Percentiles rank a stretch among this genome's conserved stretches.
Evolutionary conservation across 2,329 filamentous ascomycete genomes (phyloP).

Genomic region (Trichophyton rubrum): DNA sequence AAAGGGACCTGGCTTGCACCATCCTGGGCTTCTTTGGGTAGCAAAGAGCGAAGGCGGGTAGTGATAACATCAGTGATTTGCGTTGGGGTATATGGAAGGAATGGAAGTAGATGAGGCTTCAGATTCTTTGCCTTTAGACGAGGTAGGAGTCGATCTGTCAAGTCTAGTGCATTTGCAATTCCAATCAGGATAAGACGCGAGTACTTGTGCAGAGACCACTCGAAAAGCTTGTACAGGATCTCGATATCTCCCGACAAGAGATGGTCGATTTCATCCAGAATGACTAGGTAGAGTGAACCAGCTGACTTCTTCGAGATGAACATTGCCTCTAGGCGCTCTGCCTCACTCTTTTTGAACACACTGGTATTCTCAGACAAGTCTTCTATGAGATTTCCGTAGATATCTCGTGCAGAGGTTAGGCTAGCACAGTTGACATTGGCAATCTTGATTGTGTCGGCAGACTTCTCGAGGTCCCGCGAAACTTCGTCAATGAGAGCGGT

Average conservation of each 20-base stretch:
- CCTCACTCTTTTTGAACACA: constrained; percentile 53
- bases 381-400: constrained; percentile 68
- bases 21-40: constrained; percentile 34
- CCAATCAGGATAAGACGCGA: constrained; percentile 77
- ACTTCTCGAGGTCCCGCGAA: constrained; percentile 46
- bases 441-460: constrained; percentile 44
- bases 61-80: constrained; percentile 85
- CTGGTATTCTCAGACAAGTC: constrained; percentile 52
- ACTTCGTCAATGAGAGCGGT: constrained; percentile 84
- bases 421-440: constrained; percentile 96
- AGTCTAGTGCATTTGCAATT: constrained; percentile 73
- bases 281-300: constrained; percentile 58
- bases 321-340: constrained; percentile 54
- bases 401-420: constrained; percentile 73
- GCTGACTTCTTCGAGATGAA: constrained; percentile 53
- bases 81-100: constrained; percentile 76
- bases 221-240: constrained; percentile 84
- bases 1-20: constrained; percentile 55
- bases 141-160: constrained; percentile 89
- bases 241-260: constrained; percentile 80
- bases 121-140: constrained; percentile 85
- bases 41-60: constrained; percentile 62
- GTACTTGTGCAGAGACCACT: constrained; percentile 68
- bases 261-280: constrained; percentile 90
- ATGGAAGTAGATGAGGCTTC: constrained; percentile 78